A percentile compares a stretch with the other conserved stretches of the same genome.
Conservation (phyloP, 2,329 filamentous ascomycete genomes). For the Aspergillus transmontanensis region DNA sequence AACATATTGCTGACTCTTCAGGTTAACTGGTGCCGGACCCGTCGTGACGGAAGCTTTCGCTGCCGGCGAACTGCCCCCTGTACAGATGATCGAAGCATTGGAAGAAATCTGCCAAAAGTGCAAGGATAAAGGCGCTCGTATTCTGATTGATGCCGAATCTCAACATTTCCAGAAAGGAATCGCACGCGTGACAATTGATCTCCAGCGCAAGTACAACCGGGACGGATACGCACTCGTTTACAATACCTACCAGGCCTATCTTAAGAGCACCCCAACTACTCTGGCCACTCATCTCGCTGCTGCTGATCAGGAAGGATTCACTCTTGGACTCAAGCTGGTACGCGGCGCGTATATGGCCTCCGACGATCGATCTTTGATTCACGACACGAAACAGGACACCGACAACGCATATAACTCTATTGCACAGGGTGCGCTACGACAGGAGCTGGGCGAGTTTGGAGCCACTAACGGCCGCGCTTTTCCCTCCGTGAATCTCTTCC, state of each 20-base stretch:
- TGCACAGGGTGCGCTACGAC: constrained; percentile 66
- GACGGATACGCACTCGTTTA: constrained; percentile 70
- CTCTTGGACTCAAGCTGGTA: constrained; percentile 74
- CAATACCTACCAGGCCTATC: constrained; percentile 77
- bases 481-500: constrained; percentile 65
- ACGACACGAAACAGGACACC: constrained; percentile 71
- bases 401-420: constrained; percentile 74
- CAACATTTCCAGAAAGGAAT: constrained; percentile 76
- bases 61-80: constrained; percentile 63
- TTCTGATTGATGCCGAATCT: constrained; percentile 88
- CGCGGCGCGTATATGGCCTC: constrained; percentile 73
- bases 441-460: constrained; percentile 36
- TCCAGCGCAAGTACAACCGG: constrained; percentile 76
- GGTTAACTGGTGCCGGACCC: constrained; percentile 78
- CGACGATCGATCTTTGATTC: constrained; percentile 70
- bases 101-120: constrained; percentile 64
- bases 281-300: constrained; percentile 62
- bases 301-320: constrained; percentile 63
- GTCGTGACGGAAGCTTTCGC: constrained; percentile 67
- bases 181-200: constrained; percentile 75
- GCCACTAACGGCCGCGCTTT: constrained; percentile 39
- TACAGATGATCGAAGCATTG: constrained; percentile 69
- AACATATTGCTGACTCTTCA: constrained; percentile 10
- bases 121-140: constrained; percentile 65
- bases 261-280: constrained; percentile 63